A percentile compares a stretch with the other conserved stretches of the same genome.
phyloP scores from a whole-genome alignment of 768 basidiomycete genomes.

The Dacryopinax primogenitus region DNA sequence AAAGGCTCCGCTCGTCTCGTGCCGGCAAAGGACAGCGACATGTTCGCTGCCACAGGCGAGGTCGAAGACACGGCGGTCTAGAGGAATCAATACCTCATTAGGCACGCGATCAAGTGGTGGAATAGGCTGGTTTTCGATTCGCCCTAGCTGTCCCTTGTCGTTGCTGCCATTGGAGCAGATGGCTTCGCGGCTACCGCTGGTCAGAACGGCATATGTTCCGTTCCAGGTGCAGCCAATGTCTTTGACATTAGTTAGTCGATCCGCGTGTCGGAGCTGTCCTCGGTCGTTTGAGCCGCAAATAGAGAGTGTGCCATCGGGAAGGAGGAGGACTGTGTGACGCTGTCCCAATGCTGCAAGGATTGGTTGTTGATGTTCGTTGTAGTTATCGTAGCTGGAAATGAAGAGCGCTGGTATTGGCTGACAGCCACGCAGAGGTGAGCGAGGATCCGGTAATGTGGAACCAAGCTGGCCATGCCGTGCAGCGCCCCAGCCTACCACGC shows the following conservation, averaged over 20 bases:
- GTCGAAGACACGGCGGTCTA: conserved; percentile 11
- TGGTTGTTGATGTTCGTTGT: conserved; percentile 21
- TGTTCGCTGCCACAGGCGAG: conserved; percentile 81
- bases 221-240: conserved; percentile 63
- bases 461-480: conserved; percentile 79
- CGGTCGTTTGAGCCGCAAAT: conserved; percentile 62
- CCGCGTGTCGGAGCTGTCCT: conserved; percentile 38
- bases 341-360: conserved; percentile 42
- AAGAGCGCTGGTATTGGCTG: conserved; percentile 21
- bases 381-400: conserved; percentile 27
- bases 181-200: conserved; percentile 24
- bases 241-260: conserved; percentile 23
- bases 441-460: conserved; percentile 10
- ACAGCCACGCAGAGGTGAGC: neutral
- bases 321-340: conserved; percentile 39
- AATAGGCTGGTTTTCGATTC: conserved; percentile 13
- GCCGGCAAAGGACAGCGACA: conserved; percentile 34
- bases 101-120: conserved; percentile 6
- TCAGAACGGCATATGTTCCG: conserved; percentile 42
- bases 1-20: neutral
- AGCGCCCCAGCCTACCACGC: conserved; percentile 67
- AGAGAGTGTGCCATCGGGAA: conserved; percentile 36
- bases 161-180: conserved; percentile 39
- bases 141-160: conserved; percentile 54
- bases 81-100: neutral